Evolutionary conservation across 306 rosid species (phyloP).

Genomic region (Cucurbita ficifolia): DNA sequence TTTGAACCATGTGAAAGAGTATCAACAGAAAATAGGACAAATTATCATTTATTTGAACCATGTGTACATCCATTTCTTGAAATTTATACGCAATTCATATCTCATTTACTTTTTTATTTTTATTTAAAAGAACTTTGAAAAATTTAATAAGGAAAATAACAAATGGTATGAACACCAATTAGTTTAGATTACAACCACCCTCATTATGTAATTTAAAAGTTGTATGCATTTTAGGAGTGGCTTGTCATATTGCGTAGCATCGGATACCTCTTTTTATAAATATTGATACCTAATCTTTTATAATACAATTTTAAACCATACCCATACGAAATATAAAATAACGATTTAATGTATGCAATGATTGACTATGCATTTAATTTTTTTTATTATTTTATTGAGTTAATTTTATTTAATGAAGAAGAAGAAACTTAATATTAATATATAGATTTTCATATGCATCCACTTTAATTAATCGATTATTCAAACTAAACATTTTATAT

Average conservation of each 20-base stretch:
- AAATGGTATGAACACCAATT: not conserved
- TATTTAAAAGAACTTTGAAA: not conserved
- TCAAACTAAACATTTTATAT: too few species aligned
- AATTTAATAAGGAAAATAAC: not conserved
- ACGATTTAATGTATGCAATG: too few species aligned
- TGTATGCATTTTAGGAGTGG: not conserved
- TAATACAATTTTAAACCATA: not conserved
- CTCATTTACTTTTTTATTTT: too few species aligned
- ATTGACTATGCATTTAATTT: not conserved
- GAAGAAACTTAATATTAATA: too few species aligned
- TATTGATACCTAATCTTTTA: not conserved
- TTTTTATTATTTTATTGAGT: not conserved
- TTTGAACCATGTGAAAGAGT: too few species aligned
- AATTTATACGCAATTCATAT: too few species aligned
- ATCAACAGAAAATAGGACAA: too few species aligned
- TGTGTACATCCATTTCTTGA: too few species aligned
- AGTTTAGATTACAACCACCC: not conserved
- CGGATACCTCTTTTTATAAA: not conserved
- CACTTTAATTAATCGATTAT: too few species aligned
- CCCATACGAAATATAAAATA: not conserved
- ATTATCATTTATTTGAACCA: too few species aligned
- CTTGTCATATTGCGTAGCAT: not conserved
- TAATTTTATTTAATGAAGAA: not conserved
- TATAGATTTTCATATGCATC: too few species aligned
- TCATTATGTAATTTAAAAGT: not conserved